Percentiles rank a stretch among this genome's conserved stretches.
phyloP scores from a whole-genome alignment of 805 yeast species.

The Pichia occidentalis region DNA sequence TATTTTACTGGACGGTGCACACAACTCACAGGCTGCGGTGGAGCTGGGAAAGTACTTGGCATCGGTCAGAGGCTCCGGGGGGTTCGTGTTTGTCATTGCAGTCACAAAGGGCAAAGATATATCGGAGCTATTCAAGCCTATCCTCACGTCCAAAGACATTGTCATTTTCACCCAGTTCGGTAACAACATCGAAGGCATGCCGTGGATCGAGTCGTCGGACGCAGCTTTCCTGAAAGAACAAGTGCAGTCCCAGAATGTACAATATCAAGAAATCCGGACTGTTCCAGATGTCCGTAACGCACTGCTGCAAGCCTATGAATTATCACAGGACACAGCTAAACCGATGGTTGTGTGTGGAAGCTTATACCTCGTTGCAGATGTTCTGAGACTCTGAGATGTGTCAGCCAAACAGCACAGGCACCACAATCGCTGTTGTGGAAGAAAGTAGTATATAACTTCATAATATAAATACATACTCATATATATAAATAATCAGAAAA shows the following conservation, averaged over 20 bases:
- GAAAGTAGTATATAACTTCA: too few species aligned
- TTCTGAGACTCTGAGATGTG: constrained; percentile 35
- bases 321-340: constrained; percentile 8
- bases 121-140: constrained; percentile 44
- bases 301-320: constrained; percentile 20
- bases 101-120: constrained; percentile 69
- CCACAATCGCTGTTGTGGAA: too few species aligned
- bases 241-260: constrained; percentile 22
- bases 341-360: constrained; percentile 61
- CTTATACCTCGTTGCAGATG: constrained; percentile 57
- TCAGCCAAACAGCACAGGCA: too few species aligned
- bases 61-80: constrained; percentile 8
- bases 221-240: constrained; percentile 27
- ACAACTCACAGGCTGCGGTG: constrained; percentile 78
- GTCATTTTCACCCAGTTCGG: constrained; percentile 61
- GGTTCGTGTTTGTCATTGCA: constrained; percentile 57
- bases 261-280: constrained; percentile 1
- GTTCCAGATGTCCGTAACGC: constrained; percentile 23
- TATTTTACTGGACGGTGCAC: constrained; percentile 84
- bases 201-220: constrained; percentile 67
- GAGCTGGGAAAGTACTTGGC: constrained; percentile 55
- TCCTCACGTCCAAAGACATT: constrained; percentile 41
- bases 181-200: constrained; percentile 74
- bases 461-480: too few species aligned
- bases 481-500: too few species aligned